phyloP scores from a whole-genome alignment of 306 rosid genomes.

The Dalbergia oliveri region DNA sequence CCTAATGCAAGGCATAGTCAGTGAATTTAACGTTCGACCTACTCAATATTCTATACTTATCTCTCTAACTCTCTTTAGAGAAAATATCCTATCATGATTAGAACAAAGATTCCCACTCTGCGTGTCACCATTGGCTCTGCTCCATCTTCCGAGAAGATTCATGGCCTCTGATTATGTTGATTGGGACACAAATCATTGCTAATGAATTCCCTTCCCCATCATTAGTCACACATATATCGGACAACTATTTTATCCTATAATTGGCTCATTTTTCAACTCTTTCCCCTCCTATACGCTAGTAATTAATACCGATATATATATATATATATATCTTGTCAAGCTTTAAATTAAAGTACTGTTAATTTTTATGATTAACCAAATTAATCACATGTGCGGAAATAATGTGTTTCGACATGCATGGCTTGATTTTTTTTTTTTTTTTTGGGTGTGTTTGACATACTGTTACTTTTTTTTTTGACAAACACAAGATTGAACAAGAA shows the following conservation, averaged over 20 bases:
- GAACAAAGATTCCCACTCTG: constrained; percentile 53
- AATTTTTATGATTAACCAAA: not conserved
- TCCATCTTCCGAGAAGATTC: constrained; percentile 66
- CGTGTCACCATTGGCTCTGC: constrained; percentile 32
- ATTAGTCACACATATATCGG: not conserved
- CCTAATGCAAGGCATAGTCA: constrained; percentile 17
- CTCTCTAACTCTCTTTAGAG: constrained; percentile 42
- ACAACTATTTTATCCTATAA: not conserved
- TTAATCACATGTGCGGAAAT: not conserved
- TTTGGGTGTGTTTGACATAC: not conserved
- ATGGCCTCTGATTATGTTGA: constrained; percentile 34
- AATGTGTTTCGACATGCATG: not conserved
- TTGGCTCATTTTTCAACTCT: not conserved
- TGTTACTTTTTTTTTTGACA: too few species aligned
- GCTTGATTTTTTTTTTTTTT: not conserved
- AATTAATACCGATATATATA: too few species aligned
- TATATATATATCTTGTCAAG: not conserved
- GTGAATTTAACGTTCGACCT: constrained; percentile 52
- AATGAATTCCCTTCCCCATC: constrained; percentile 12
- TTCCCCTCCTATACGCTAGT: not conserved
- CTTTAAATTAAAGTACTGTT: not conserved
- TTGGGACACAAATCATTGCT: constrained; percentile 35
- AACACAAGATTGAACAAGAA: too few species aligned
- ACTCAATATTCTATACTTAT: constrained; percentile 60
- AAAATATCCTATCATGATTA: constrained; percentile 52